Evolutionary conservation across 768 basidiomycete genomes (phyloP).

Genomic region (Lactarius akahatsu): DNA sequence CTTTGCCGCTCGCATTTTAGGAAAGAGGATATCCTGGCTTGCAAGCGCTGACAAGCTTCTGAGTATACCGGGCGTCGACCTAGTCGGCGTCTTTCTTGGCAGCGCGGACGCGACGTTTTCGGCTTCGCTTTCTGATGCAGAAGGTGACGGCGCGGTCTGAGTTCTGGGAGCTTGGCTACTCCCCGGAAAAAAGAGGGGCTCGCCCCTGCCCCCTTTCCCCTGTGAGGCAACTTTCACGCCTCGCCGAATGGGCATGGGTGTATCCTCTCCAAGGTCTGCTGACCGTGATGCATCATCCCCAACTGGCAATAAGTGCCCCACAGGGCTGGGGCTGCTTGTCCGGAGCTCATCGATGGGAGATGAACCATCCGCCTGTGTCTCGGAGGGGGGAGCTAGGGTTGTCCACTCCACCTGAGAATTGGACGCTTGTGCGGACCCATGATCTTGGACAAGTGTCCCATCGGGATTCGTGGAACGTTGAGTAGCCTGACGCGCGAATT

Average conservation of each 20-base stretch:
- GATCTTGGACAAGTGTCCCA: conserved; percentile 10
- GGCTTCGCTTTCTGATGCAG: conserved; percentile 23
- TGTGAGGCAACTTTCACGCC: not conserved
- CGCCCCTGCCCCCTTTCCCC: not conserved
- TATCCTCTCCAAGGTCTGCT: conserved; percentile 4
- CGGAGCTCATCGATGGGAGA: conserved; percentile 16
- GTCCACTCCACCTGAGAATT: conserved; percentile 18
- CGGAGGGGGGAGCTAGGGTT: conserved; percentile 1
- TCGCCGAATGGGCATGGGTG: not conserved
- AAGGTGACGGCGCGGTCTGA: conserved; percentile 3
- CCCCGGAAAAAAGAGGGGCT: conserved; percentile 26
- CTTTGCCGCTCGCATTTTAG: conserved; percentile 6
- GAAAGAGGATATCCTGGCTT: conserved; percentile 20
- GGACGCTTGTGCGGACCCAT: conserved; percentile 2
- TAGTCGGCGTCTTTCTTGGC: conserved; percentile 13
- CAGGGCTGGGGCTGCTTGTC: conserved; percentile 15
- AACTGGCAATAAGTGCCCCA: not conserved
- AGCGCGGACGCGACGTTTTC: not conserved
- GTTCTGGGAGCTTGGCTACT: conserved; percentile 25
- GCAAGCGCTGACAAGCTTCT: conserved; percentile 21
- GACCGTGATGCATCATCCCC: not conserved
- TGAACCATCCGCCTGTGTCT: not conserved
- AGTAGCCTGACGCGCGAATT: not conserved
- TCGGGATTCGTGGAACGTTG: not conserved
- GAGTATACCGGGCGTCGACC: conserved; percentile 8